Percentiles rank a stretch among this genome's conserved stretches.
These are phyloP conservation scores for Phytophthora multivora DNA, from an alignment of 352 stramenopile genomes.

Conservation along the genomic window DNA sequence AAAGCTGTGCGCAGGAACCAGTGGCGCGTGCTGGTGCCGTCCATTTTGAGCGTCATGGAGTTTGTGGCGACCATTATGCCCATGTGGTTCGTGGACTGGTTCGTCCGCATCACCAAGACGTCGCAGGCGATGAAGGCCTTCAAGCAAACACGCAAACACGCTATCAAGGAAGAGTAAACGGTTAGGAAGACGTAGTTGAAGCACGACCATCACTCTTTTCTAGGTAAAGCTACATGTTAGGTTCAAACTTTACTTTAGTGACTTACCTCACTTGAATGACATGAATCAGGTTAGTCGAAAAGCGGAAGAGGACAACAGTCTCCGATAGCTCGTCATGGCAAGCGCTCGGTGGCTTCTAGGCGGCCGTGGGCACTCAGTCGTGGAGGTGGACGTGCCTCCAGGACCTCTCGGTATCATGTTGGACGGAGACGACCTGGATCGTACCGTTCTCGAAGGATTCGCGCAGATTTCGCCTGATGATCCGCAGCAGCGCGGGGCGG, in stretches of 20 bases:
- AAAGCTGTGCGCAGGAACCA: constrained; percentile 54
- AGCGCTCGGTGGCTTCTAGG: constrained; percentile 26
- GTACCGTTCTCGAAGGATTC: constrained; percentile 65
- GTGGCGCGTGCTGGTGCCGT: constrained; percentile 45
- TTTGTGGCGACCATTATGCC: constrained; percentile 38
- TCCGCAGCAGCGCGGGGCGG: constrained; percentile 33
- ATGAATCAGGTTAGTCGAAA: constrained; percentile 5
- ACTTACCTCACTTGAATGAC: constrained; percentile 1
- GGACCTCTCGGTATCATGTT: constrained; percentile 68
- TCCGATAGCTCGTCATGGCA: constrained; percentile 6
- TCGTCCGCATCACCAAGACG: constrained; percentile 45
- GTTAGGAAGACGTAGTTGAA: background rate
- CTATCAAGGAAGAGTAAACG: constrained; percentile 42
- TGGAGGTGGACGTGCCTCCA: constrained; percentile 55
- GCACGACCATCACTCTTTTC: background rate
- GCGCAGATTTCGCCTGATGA: constrained; percentile 31
- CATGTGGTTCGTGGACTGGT: constrained; percentile 44
- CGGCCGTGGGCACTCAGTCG: background rate
- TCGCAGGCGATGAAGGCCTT: constrained; percentile 53
- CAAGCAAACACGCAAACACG: constrained; percentile 52
- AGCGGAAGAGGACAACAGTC: background rate
- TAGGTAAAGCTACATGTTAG: no score
- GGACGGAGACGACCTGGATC: constrained; percentile 42
- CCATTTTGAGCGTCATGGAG: constrained; percentile 37
- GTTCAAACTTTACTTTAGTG: background rate